These are phyloP conservation scores for Colletotrichum acutatum DNA, from an alignment of 2,329 filamentous ascomycete genomes.

Conservation along the genomic window DNA sequence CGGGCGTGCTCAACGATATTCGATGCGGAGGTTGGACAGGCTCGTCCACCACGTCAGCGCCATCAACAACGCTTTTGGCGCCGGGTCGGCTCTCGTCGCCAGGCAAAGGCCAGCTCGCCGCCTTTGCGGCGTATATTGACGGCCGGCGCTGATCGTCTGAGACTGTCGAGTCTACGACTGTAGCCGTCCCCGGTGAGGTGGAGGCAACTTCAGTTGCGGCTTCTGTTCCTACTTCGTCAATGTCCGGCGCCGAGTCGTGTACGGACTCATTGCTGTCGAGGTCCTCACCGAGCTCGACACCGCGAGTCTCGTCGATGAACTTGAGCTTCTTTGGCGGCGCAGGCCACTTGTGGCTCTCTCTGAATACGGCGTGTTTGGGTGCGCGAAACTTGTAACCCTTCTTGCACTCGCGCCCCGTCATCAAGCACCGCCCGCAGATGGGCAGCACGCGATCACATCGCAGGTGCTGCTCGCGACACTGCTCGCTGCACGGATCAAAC, in stretches of 20 bases:
- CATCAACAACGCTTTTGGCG: neutral
- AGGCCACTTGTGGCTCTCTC: slow-evolving; percentile 34
- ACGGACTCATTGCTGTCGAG: slow-evolving; percentile 13
- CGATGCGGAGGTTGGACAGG: slow-evolving; percentile 7
- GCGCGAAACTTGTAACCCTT: slow-evolving; percentile 37
- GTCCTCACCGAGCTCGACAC: slow-evolving; percentile 27
- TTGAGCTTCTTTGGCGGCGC: slow-evolving; percentile 31
- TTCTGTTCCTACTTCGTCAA: neutral
- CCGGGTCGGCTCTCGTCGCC: neutral
- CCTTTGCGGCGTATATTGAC: slow-evolving; percentile 20
- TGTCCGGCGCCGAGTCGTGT: neutral
- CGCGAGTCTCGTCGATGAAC: slow-evolving; percentile 33
- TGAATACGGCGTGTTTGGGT: slow-evolving; percentile 32
- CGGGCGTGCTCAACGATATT: slow-evolving; percentile 15
- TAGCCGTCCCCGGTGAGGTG: slow-evolving; percentile 15
- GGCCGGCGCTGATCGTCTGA: slow-evolving; percentile 7
- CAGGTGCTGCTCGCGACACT: slow-evolving; percentile 59
- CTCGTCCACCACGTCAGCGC: neutral
- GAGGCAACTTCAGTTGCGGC: neutral
- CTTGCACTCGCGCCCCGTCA: slow-evolving; percentile 35
- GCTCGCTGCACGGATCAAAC: slow-evolving; percentile 47
- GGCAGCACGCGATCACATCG: slow-evolving; percentile 49
- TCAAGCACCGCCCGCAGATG: slow-evolving; percentile 33
- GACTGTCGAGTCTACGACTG: neutral
- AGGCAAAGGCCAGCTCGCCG: slow-evolving; percentile 28